phyloP scores from a whole-genome alignment of 148 eudicot genomes.

The Vaccinium myrtillus region DNA sequence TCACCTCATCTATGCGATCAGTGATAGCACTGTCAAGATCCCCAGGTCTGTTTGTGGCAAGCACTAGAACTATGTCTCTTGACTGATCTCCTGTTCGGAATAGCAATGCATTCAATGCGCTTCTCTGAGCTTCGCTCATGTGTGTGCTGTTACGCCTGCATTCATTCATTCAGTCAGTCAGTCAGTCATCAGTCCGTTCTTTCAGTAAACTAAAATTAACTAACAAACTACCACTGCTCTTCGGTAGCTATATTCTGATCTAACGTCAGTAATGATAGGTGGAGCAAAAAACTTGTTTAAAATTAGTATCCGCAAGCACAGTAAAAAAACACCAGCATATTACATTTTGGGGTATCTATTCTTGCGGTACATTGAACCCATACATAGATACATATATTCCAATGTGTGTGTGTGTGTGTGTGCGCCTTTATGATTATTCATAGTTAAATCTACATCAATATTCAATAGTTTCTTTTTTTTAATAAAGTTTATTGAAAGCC shows the following conservation, averaged over 20 bases:
- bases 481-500: too few species aligned
- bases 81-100: conserved; percentile 97
- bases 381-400: background rate
- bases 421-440: background rate
- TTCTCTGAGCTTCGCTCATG: conserved; percentile 98
- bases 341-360: background rate
- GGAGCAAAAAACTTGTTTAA: background rate
- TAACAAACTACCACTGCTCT: background rate
- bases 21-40: conserved; percentile 93
- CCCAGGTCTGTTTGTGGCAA: conserved; percentile 91
- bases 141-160: conserved; percentile 85
- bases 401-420: background rate
- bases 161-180: background rate
- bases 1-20: conserved; percentile 91
- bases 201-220: background rate
- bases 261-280: background rate
- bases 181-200: background rate
- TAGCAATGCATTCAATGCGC: conserved; percentile 90
- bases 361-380: background rate
- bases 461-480: too few species aligned
- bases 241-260: background rate
- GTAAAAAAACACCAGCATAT: background rate
- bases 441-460: background rate
- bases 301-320: background rate
- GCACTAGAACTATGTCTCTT: conserved; percentile 89